phyloP scores from a whole-genome alignment of 768 basidiomycete species.

The Mycena metata region DNA sequence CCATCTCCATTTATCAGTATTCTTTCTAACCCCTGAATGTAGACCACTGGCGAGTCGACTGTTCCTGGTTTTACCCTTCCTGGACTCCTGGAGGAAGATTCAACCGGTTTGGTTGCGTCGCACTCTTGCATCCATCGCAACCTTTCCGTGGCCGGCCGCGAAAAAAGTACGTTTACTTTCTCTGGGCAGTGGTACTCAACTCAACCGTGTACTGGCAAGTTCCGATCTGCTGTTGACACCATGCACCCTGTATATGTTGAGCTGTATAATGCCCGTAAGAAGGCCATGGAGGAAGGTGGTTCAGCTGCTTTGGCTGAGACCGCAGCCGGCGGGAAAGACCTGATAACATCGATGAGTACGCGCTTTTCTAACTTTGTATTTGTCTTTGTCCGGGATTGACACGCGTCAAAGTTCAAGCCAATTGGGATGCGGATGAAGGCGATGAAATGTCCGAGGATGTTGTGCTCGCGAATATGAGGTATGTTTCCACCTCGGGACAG shows the following conservation, averaged over 20 bases:
- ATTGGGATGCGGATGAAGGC: slow-evolving; percentile 45
- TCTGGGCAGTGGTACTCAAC: background rate
- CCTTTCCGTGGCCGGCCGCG: slow-evolving; percentile 42
- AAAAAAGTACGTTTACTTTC: slow-evolving; percentile 32
- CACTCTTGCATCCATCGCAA: slow-evolving; percentile 30
- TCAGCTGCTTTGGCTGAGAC: slow-evolving; percentile 40
- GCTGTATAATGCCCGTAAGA: slow-evolving; percentile 37
- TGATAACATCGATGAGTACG: slow-evolving; percentile 41
- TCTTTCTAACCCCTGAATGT: background rate
- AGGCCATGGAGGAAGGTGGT: slow-evolving; percentile 35
- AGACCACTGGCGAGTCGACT: slow-evolving; percentile 44
- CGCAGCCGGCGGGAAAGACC: slow-evolving; percentile 39
- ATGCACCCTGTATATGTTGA: slow-evolving; percentile 42
- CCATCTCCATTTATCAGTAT: background rate
- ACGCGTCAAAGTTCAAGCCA: slow-evolving; percentile 45
- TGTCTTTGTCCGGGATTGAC: background rate
- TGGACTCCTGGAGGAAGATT: slow-evolving; percentile 43
- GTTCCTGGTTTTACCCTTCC: slow-evolving; percentile 43
- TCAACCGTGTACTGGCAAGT: slow-evolving; percentile 31
- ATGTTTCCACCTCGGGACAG: background rate
- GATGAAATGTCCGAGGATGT: slow-evolving; percentile 47
- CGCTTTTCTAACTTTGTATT: background rate
- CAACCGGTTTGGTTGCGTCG: slow-evolving; percentile 43
- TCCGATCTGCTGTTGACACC: slow-evolving; percentile 40
- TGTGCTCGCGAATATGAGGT: slow-evolving; percentile 50